Evolutionary conservation across 208 protist species (phyloP).

Genomic region (Leishmania guyanensis): DNA sequence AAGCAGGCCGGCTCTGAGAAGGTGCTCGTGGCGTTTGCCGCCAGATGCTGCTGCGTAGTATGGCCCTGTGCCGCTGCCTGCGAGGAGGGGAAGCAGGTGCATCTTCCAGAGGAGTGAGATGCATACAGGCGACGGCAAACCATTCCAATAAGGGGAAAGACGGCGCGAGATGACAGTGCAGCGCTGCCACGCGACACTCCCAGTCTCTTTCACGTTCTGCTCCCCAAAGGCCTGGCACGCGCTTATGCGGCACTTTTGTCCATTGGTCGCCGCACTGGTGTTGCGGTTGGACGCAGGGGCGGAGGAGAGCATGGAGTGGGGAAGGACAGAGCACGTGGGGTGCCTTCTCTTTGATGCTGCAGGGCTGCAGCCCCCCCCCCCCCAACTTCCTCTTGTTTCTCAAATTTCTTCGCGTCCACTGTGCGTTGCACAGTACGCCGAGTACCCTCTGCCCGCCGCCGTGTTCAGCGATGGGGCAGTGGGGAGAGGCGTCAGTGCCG

Average conservation of each 20-base stretch:
- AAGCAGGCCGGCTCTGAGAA: too few relatives aligned
- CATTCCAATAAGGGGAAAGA: not conserved
- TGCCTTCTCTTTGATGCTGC: not conserved
- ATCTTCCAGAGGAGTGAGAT: too few relatives aligned
- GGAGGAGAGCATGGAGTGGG: not conserved
- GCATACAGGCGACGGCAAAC: not conserved
- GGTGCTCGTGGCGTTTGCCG: too few relatives aligned
- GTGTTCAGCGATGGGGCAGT: not conserved
- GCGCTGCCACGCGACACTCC: not conserved
- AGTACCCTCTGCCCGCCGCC: not conserved
- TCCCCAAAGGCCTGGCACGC: not conserved
- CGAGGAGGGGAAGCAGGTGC: not conserved
- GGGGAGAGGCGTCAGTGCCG: too few relatives aligned
- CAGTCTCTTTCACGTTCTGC: not conserved
- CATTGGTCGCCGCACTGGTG: not conserved
- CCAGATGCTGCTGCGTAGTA: too few relatives aligned
- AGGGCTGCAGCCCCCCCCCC: too few relatives aligned
- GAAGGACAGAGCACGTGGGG: not conserved
- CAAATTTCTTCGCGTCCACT: not conserved
- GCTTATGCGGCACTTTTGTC: constrained; percentile 6
- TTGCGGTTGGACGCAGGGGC: not conserved
- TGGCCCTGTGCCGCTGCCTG: too few relatives aligned
- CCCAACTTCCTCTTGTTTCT: not conserved
- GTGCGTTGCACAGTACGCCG: not conserved
- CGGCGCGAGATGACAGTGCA: constrained; percentile 2